Percentiles rank a stretch among this genome's conserved stretches.
These are phyloP conservation scores for Akebia trifoliata DNA, from an alignment of 164 flowering plant species.

Conservation along the genomic window DNA sequence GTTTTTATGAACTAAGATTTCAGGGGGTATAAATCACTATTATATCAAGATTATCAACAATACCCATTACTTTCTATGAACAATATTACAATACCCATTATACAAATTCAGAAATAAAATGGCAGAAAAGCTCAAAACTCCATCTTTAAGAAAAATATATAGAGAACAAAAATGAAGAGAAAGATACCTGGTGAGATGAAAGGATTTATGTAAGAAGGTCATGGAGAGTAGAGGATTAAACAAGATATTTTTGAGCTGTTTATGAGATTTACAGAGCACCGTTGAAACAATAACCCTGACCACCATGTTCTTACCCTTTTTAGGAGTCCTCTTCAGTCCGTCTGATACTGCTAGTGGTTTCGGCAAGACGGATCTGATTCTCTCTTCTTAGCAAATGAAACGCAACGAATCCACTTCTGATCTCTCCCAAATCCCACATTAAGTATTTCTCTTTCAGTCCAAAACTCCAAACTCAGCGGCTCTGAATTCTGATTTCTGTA, in stretches of 20 bases:
- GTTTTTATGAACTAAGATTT: not conserved
- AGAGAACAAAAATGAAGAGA: not conserved
- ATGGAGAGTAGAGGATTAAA: not conserved
- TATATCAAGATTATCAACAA: not conserved
- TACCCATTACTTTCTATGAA: not conserved
- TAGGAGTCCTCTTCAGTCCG: not conserved
- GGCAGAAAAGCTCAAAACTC: no score
- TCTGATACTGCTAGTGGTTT: no score
- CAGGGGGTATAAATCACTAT: not conserved
- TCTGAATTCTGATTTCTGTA: no score
- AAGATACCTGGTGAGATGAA: not conserved
- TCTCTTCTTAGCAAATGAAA: no score
- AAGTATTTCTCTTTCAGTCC: no score
- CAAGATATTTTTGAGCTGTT: not conserved
- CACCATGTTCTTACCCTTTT: not conserved
- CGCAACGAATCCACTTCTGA: no score
- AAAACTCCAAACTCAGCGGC: no score
- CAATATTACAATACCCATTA: no score
- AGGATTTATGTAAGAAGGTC: not conserved
- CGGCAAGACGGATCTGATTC: no score
- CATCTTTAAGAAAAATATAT: not conserved
- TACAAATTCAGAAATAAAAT: no score
- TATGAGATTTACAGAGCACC: not conserved
- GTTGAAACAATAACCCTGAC: not conserved
- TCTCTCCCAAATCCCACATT: no score